phyloP scores from a whole-genome alignment of 345 rosid genomes.

The Cardiospermum halicacabum region DNA sequence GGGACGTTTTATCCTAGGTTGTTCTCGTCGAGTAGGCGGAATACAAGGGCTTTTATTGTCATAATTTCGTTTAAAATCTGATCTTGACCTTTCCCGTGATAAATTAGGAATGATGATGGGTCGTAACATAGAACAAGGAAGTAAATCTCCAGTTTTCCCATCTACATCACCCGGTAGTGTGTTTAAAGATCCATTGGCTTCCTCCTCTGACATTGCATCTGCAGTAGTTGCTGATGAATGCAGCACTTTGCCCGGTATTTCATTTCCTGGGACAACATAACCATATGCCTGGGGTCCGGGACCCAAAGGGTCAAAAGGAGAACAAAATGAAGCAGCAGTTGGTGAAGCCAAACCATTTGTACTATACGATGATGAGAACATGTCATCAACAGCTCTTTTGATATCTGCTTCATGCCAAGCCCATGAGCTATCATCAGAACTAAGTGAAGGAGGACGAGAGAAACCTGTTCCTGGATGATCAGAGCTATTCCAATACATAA shows the following conservation, averaged over 20 bases:
- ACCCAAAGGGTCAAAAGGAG: constrained; percentile 80
- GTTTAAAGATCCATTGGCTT: constrained; percentile 54
- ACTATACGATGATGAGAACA: constrained; percentile 92
- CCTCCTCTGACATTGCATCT: constrained; percentile 61
- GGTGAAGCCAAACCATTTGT: constrained; percentile 95
- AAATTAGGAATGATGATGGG: constrained; percentile 90
- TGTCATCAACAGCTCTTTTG: constrained; percentile 91
- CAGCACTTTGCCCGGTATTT: constrained; percentile 57
- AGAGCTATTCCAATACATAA: constrained; percentile 97
- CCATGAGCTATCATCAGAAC: constrained; percentile 99
- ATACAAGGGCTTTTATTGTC: constrained; percentile 77
- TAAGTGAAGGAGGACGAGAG: constrained; percentile 94
- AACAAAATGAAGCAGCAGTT: constrained; percentile 80
- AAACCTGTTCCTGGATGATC: constrained; percentile 79
- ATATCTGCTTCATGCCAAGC: constrained; percentile 97
- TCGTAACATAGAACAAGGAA: constrained; percentile 80
- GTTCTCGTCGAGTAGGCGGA: constrained; percentile 72
- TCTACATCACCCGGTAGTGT: constrained; percentile 60
- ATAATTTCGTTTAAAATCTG: constrained; percentile 59
- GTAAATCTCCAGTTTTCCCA: constrained; percentile 64
- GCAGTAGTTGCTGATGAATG: constrained; percentile 50
- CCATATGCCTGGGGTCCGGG: constrained; percentile 80
- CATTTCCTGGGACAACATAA: constrained; percentile 84
- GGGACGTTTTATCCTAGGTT: constrained; percentile 84
- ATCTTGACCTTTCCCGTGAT: constrained; percentile 57